Conservation (phyloP, 352 stramenopile species). For the Phytophthora fragariaefolia region DNA sequence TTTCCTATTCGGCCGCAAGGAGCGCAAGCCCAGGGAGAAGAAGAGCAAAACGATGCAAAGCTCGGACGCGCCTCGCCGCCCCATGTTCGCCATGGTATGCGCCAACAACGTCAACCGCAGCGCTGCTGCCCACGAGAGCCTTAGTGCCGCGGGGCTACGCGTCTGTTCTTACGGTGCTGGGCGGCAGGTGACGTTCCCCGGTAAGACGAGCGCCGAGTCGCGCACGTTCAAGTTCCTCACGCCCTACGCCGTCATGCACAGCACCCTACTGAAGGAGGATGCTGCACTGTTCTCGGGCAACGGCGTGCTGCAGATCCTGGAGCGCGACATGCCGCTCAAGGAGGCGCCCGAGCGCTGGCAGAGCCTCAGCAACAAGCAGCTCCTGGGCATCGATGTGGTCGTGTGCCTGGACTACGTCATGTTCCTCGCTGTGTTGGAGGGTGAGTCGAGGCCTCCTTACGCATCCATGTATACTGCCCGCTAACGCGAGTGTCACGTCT, state of each 20-base stretch:
- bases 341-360: conserved; percentile 78
- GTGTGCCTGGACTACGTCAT: conserved; percentile 86
- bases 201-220: conserved; percentile 36
- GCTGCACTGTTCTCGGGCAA: conserved; percentile 60
- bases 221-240: conserved; percentile 75
- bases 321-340: conserved; percentile 79
- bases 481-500: conserved; percentile 1
- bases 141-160: conserved; percentile 61
- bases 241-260: conserved; percentile 71
- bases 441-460: conserved; percentile 31
- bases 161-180: conserved; percentile 81
- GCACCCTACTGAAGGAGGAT: conserved; percentile 58
- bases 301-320: conserved; percentile 73
- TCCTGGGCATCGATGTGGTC: conserved; percentile 72
- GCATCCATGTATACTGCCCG: conserved; percentile 10
- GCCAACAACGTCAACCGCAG: conserved; percentile 90
- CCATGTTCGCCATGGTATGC: conserved; percentile 84
- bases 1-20: conserved; percentile 32
- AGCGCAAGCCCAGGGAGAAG: conserved; percentile 21
- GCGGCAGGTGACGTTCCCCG: conserved; percentile 64
- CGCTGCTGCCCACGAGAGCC: conserved; percentile 69
- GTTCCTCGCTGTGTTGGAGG: conserved; percentile 78
- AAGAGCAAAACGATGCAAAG: conserved; percentile 21
- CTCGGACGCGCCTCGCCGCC: conserved; percentile 5
- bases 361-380: conserved; percentile 64